Evolutionary conservation across 2,329 filamentous ascomycete species (phyloP).

Genomic region (Paecilomyces fulvus): DNA sequence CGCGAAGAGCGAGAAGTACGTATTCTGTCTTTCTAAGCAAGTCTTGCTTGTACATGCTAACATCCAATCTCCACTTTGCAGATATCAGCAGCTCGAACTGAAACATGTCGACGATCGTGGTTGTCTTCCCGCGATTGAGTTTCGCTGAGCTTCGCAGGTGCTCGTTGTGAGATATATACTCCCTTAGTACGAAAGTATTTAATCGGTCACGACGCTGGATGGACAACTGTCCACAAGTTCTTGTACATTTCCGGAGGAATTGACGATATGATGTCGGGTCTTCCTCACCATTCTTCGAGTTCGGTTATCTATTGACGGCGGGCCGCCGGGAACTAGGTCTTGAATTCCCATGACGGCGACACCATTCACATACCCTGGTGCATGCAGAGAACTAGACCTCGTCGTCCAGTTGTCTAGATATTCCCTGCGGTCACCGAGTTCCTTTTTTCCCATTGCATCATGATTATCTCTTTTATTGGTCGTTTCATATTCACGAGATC

Average conservation of each 20-base stretch:
- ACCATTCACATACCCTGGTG: background rate
- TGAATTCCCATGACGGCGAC: background rate
- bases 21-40: slow-evolving; percentile 12
- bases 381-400: background rate
- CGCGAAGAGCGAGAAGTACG: slow-evolving; percentile 93
- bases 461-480: background rate
- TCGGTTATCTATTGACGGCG: background rate
- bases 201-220: background rate
- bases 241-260: background rate
- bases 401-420: background rate
- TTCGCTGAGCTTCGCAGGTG: background rate
- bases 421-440: background rate
- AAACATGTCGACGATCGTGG: background rate
- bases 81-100: background rate
- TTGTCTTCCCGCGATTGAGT: background rate
- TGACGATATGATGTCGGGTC: background rate
- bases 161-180: background rate
- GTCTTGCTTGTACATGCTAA: background rate
- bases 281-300: background rate
- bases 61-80: background rate
- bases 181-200: background rate
- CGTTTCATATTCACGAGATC: background rate
- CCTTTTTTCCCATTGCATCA: background rate
- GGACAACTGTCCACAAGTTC: background rate
- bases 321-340: background rate